Base-by-base conservation (phyloP, 306 rosid species). In the Citrullus mucosospermus region DNA sequence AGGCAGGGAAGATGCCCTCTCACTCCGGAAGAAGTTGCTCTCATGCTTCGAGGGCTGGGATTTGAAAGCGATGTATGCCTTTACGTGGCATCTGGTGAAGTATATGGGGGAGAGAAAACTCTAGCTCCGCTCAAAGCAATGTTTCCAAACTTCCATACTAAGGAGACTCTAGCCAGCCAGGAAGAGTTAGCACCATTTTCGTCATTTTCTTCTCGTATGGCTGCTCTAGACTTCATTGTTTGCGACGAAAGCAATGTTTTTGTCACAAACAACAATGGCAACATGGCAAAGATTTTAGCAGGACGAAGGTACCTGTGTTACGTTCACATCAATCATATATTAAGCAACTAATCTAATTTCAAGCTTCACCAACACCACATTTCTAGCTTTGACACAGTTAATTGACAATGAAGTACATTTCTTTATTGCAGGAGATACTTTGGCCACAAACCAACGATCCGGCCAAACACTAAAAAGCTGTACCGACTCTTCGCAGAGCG, bases 11-110 rank as follows among this genome's bases (percentile, higher is more conserved):
- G 91, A 87, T 94, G 98, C 83, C 98, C 98, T 34, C 91, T 94
- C n/a, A 92, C 91, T 75, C 98, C 98, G 2, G 90, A 89, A 83
- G 98, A 94, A 87, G 96, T 94, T 82, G 98, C 96, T 74, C 87
- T 94, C 25, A 90, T 94, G 97, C 96, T 94, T 53, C 87, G 96
- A 83, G 96, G 93, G 16, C 71, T 92, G 60, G 97, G 95, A 22
- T 94, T 79, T 8, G 92, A 92, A 76, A 86, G 89, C 67, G 96
- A 90, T 55, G 85, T 86, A 68, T 88, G 89, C 83, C 78, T 94
- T 81, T 94, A 94, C 60, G 98, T 94, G 83, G 98, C 98, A 77
- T 94, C 96, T 14, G 98, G 98, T 6, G 96, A 90, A 80, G 87
- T 92, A 54, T 94, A 94, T 75, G 93, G 96, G 78, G 96, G 97